phyloP scores from a whole-genome alignment of 2,329 filamentous ascomycete species.

The Diaporthe capsici region DNA sequence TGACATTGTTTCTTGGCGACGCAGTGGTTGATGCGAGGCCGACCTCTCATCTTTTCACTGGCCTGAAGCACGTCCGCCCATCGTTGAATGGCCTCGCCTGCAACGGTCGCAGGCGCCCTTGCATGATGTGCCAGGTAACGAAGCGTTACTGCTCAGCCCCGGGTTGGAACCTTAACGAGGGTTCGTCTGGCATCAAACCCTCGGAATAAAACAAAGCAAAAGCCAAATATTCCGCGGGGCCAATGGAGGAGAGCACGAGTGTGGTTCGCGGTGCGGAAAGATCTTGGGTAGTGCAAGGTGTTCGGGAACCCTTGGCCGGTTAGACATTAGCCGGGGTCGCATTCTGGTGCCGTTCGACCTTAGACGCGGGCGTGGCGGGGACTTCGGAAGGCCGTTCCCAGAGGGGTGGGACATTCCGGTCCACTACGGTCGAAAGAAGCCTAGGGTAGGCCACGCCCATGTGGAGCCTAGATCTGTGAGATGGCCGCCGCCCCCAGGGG shows the following conservation, averaged over 20 bases:
- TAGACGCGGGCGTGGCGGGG: conserved; percentile 6
- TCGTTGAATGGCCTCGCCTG: neutral
- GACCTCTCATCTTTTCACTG: neutral
- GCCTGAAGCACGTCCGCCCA: neutral
- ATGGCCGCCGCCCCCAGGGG: conserved; percentile 14
- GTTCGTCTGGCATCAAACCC: conserved; percentile 24
- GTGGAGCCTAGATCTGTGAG: conserved; percentile 29
- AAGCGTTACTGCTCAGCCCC: neutral
- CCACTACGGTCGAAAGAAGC: conserved; percentile 27
- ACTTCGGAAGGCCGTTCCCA: conserved; percentile 15
- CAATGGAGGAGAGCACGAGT: conserved; percentile 15
- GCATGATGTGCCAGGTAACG: neutral
- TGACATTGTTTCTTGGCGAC: conserved; percentile 5
- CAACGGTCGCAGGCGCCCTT: neutral
- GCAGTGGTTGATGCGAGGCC: conserved; percentile 4
- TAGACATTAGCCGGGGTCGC: conserved; percentile 28
- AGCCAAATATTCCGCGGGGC: neutral
- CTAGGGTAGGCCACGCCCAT: conserved; percentile 14
- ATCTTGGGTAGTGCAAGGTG: neutral
- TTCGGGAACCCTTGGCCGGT: conserved; percentile 23
- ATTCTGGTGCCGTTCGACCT: conserved; percentile 13
- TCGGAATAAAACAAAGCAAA: conserved; percentile 7
- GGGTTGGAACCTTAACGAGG: neutral
- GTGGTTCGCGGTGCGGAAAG: conserved; percentile 18
- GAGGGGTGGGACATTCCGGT: conserved; percentile 18